phyloP scores from a whole-genome alignment of 2,329 filamentous ascomycete species.

The Epichloe sibirici region DNA sequence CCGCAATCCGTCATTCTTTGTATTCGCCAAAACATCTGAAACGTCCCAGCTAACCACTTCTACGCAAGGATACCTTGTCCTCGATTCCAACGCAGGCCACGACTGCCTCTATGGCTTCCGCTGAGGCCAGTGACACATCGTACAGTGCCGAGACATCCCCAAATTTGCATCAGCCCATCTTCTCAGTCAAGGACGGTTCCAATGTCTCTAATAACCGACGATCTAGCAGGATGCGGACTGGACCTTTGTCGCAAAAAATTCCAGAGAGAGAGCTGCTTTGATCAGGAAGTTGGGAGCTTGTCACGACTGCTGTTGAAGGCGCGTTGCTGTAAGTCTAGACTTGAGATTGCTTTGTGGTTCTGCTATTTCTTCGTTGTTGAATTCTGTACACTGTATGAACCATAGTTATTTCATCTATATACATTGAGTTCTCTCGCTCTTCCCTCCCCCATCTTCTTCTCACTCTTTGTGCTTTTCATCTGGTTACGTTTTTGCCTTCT shows the following conservation, averaged over 20 bases:
- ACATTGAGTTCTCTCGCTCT: background rate
- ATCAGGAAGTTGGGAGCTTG: conserved; percentile 49
- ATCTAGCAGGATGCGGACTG: conserved; percentile 45
- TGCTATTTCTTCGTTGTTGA: too few species aligned
- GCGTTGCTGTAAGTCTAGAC: conserved; percentile 42
- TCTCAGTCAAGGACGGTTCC: conserved; percentile 42
- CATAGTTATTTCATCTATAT: too few species aligned
- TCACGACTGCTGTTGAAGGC: conserved; percentile 39
- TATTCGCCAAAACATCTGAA: conserved; percentile 9
- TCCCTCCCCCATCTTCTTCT: background rate
- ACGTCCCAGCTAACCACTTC: conserved; percentile 19
- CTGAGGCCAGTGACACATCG: conserved; percentile 36
- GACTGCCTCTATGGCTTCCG: conserved; percentile 28
- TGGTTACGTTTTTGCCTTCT: too few species aligned
- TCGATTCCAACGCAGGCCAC: conserved; percentile 41
- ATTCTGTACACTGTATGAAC: too few species aligned
- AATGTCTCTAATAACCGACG: conserved; percentile 41
- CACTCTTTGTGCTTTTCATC: background rate
- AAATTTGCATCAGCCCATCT: conserved; percentile 37
- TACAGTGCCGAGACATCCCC: conserved; percentile 43
- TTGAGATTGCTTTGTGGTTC: background rate
- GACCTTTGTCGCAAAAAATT: conserved; percentile 44
- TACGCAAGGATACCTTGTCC: conserved; percentile 38
- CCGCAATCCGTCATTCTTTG: conserved; percentile 4
- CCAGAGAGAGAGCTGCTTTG: conserved; percentile 45